Conservation (phyloP, 495 filamentous ascomycete species). For the Glarea lozoyensis region DNA sequence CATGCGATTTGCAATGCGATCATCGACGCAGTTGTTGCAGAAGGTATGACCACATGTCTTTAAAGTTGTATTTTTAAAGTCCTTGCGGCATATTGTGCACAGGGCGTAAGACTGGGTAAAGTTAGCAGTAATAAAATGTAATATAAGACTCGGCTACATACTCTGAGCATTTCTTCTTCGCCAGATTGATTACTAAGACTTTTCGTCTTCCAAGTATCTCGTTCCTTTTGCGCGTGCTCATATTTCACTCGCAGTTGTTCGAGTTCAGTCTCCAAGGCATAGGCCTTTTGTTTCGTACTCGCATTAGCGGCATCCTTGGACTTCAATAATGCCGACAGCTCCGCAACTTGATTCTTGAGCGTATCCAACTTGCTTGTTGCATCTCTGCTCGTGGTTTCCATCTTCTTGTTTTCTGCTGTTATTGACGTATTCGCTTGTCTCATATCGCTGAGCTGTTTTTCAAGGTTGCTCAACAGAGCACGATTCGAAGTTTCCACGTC, state of each 20-base stretch:
- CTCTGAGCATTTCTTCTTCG: slow-evolving; percentile 75
- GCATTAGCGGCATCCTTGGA: slow-evolving; percentile 62
- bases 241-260: slow-evolving; percentile 65
- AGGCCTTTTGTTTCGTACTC: slow-evolving; percentile 52
- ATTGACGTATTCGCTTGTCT: slow-evolving; percentile 63
- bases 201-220: slow-evolving; percentile 76
- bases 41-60: slow-evolving; percentile 96
- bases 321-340: slow-evolving; percentile 61
- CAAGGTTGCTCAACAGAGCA: slow-evolving; percentile 63
- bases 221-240: slow-evolving; percentile 63
- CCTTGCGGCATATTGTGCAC: slow-evolving; percentile 79
- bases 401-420: slow-evolving; percentile 55
- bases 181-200: slow-evolving; percentile 67
- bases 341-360: slow-evolving; percentile 64
- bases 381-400: slow-evolving; percentile 64
- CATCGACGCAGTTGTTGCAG: slow-evolving; percentile 81
- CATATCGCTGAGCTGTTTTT: slow-evolving; percentile 79
- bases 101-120: slow-evolving; percentile 64
- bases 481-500: slow-evolving; percentile 64
- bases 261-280: slow-evolving; percentile 53
- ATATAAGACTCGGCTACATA: slow-evolving; percentile 35
- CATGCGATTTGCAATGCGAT: slow-evolving; percentile 75
- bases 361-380: slow-evolving; percentile 57
- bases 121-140: slow-evolving; percentile 26
- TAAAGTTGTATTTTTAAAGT: slow-evolving; percentile 89